Conservation (phyloP, 257 asterid species). For the Echium plantagineum region DNA sequence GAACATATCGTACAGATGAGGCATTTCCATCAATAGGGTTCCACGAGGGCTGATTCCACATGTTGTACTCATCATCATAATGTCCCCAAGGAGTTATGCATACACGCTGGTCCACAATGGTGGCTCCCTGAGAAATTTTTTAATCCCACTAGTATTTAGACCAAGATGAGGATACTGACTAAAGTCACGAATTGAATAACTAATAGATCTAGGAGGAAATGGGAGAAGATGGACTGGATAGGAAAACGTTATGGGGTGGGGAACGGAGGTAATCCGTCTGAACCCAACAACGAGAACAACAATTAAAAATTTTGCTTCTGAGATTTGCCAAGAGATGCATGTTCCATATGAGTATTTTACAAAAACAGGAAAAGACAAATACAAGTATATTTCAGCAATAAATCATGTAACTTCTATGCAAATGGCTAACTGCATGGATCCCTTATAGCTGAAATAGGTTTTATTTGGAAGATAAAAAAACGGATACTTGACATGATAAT, state of each 20-base stretch:
- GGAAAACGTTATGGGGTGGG: not conserved
- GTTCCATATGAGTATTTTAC: too few species aligned
- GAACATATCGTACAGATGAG: constrained; percentile 24
- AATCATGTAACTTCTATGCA: too few species aligned
- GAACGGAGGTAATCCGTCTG: not conserved
- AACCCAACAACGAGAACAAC: not conserved
- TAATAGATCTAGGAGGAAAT: not conserved
- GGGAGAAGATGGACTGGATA: not conserved
- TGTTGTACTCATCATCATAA: constrained; percentile 43
- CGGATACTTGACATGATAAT: too few species aligned
- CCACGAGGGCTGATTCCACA: constrained; percentile 71
- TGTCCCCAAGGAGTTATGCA: constrained; percentile 86
- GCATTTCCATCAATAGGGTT: constrained; percentile 42
- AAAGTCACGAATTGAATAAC: not conserved
- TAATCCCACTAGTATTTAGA: not conserved
- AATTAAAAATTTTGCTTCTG: too few species aligned
- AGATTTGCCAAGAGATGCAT: too few species aligned
- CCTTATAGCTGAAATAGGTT: too few species aligned
- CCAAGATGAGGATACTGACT: not conserved
- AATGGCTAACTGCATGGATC: too few species aligned
- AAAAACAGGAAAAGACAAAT: too few species aligned
- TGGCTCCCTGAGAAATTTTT: constrained; percentile 51
- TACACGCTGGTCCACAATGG: constrained; percentile 80
- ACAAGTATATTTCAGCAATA: too few species aligned
- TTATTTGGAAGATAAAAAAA: not conserved